A percentile compares a stretch with the other conserved stretches of the same genome.
Conservation (phyloP, 1,284 basidiomycete genomes). For the Malassezia restricta region DNA sequence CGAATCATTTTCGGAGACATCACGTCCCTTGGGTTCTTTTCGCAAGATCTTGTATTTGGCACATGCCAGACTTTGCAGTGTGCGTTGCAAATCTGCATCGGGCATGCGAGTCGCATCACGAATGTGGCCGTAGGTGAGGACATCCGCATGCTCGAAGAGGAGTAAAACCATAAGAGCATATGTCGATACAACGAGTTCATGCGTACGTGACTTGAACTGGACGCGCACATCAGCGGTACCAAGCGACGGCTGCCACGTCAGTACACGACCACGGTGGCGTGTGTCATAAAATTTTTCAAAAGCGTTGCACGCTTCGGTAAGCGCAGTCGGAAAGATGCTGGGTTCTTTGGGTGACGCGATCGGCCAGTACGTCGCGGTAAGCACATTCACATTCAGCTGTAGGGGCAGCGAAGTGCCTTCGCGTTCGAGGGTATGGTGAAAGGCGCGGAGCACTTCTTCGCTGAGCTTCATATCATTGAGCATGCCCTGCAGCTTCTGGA, state of each 20-base stretch:
- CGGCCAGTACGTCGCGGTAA: constrained; percentile 44
- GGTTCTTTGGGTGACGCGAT: constrained; percentile 26
- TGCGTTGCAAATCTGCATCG: constrained; percentile 69
- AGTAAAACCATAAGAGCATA: constrained; percentile 77
- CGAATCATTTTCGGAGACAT: constrained; percentile 61
- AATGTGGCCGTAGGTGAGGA: constrained; percentile 24
- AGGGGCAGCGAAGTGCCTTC: constrained; percentile 54
- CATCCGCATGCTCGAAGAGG: constrained; percentile 60
- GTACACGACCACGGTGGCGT: constrained; percentile 72
- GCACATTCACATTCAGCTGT: constrained; percentile 55
- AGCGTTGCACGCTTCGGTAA: constrained; percentile 49
- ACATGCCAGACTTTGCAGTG: constrained; percentile 88
- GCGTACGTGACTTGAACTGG: constrained; percentile 63
- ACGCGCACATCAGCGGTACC: constrained; percentile 83
- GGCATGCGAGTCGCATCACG: constrained; percentile 51
- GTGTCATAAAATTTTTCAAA: constrained; percentile 85
- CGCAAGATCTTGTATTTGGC: constrained; percentile 88
- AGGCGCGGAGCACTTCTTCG: constrained; percentile 66
- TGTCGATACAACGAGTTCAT: constrained; percentile 88
- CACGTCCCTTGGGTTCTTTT: constrained; percentile 77
- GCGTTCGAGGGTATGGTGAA: constrained; percentile 55
- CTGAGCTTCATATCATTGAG: constrained; percentile 94
- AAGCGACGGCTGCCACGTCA: constrained; percentile 87
- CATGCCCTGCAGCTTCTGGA: constrained; percentile 97
- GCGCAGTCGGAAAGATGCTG: constrained; percentile 23